phyloP scores from a whole-genome alignment of 495 filamentous ascomycete genomes.

The Cudoniella acicularis region DNA sequence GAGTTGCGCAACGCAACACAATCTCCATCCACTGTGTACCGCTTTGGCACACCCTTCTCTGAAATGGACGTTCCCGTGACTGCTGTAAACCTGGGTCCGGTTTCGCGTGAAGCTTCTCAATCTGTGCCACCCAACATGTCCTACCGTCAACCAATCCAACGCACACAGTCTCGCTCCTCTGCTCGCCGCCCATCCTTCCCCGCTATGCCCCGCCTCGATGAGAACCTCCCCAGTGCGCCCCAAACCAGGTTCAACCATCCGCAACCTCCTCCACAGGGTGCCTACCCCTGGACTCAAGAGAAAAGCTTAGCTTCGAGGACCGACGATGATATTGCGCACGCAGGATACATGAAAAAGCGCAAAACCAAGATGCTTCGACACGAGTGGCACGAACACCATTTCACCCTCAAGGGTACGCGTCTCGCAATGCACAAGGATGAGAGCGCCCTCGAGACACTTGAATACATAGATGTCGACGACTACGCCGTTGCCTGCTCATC shows the following conservation, averaged over 20 bases:
- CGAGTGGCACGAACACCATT: constrained; percentile 90
- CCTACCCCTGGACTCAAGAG: constrained; percentile 24
- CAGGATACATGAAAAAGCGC: constrained; percentile 92
- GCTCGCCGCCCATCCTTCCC: constrained; percentile 53
- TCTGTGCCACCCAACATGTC: constrained; percentile 93
- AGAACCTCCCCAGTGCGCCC: constrained; percentile 31
- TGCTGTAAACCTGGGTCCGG: constrained; percentile 61
- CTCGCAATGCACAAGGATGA: constrained; percentile 79
- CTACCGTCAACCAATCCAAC: constrained; percentile 46
- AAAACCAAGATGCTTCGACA: constrained; percentile 84
- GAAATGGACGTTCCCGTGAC: constrained; percentile 89
- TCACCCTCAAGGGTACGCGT: constrained; percentile 77
- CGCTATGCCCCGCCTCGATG: constrained; percentile 53
- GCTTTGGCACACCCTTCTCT: constrained; percentile 77
- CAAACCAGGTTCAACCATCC: constrained; percentile 4
- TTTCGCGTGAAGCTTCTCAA: constrained; percentile 70
- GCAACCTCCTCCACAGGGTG: constrained; percentile 4
- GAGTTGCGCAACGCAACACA: constrained; percentile 38
- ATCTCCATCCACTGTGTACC: constrained; percentile 53
- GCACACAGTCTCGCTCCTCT: constrained; percentile 53
- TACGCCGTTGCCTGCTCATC: constrained; percentile 90
- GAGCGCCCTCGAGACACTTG: constrained; percentile 55
- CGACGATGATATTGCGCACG: constrained; percentile 54
- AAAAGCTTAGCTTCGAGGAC: constrained; percentile 30
- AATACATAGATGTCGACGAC: constrained; percentile 90